Conservation (phyloP, 768 basidiomycete genomes). For the Leucosporidium yakuticum region DNA sequence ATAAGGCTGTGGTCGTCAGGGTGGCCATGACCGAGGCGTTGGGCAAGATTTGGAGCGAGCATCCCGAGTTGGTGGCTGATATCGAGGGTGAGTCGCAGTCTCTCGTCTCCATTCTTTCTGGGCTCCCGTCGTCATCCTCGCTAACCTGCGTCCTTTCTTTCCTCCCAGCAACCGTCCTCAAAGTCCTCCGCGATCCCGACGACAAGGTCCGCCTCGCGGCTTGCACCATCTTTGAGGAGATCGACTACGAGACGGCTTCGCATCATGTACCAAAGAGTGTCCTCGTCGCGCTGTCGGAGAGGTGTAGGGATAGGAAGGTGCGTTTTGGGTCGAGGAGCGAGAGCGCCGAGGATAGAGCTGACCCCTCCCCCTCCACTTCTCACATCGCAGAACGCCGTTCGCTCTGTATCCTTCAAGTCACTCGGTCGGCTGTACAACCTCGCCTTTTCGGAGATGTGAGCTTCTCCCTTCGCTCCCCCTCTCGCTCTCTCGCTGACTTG, state of each 20-base stretch:
- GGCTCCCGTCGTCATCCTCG: not conserved
- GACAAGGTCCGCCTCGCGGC: conserved; percentile 82
- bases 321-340: conserved; percentile 15
- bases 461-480: not conserved
- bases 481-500: conserved; percentile 7
- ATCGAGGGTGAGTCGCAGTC: conserved; percentile 71
- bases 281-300: conserved; percentile 59
- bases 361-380: not conserved
- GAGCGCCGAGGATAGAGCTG: not conserved
- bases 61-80: conserved; percentile 61
- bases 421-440: conserved; percentile 71
- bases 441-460: conserved; percentile 85
- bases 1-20: conserved; percentile 65
- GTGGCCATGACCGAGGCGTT: conserved; percentile 70
- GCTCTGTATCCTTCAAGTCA: conserved; percentile 63
- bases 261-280: conserved; percentile 67
- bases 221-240: conserved; percentile 69
- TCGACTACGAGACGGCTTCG: conserved; percentile 85
- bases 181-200: conserved; percentile 77
- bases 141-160: not conserved
- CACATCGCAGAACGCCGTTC: conserved; percentile 25
- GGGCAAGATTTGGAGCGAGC: conserved; percentile 56
- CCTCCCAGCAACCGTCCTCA: conserved; percentile 51
- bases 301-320: conserved; percentile 83
- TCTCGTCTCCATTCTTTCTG: not conserved